A percentile compares a stretch with the other conserved stretches of the same genome.
Evolutionary conservation across 176 grass and related monocot species (phyloP).

Genomic region (Chloris gayana): DNA sequence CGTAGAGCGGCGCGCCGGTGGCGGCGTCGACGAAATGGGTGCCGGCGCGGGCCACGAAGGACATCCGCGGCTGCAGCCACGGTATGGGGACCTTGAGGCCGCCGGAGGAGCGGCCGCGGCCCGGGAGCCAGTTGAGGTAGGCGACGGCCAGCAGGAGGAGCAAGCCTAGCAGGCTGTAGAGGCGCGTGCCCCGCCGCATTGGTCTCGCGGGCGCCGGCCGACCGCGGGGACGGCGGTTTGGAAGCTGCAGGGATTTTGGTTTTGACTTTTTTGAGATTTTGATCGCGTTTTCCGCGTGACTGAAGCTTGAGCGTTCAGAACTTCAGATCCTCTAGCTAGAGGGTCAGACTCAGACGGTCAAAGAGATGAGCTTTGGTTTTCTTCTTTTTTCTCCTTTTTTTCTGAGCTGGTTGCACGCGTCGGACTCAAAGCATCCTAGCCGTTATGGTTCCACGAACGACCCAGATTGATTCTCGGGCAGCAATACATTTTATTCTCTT

Average conservation of each 20-base stretch:
- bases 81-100: constrained; percentile 69
- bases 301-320: no score
- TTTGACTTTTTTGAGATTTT: background rate
- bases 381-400: no score
- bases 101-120: background rate
- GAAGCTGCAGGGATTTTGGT: background rate
- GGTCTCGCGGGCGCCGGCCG: background rate
- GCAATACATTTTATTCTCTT: no score
- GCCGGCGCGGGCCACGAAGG: constrained; percentile 58
- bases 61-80: constrained; percentile 82
- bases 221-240: background rate
- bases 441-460: no score
- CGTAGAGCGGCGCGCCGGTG: constrained; percentile 61
- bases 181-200: constrained; percentile 54
- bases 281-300: background rate
- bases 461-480: no score
- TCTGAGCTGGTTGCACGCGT: background rate
- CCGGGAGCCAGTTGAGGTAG: constrained; percentile 62
- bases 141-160: constrained; percentile 61
- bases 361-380: no score
- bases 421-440: background rate
- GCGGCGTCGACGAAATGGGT: constrained; percentile 68
- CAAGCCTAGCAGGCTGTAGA: constrained; percentile 67
- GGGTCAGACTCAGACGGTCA: no score
- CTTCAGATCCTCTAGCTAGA: no score